A percentile compares a stretch with the other conserved stretches of the same genome.
These are phyloP conservation scores for Volvox africanus DNA, from an alignment of 139 green algal genomes.

Conservation along the genomic window DNA sequence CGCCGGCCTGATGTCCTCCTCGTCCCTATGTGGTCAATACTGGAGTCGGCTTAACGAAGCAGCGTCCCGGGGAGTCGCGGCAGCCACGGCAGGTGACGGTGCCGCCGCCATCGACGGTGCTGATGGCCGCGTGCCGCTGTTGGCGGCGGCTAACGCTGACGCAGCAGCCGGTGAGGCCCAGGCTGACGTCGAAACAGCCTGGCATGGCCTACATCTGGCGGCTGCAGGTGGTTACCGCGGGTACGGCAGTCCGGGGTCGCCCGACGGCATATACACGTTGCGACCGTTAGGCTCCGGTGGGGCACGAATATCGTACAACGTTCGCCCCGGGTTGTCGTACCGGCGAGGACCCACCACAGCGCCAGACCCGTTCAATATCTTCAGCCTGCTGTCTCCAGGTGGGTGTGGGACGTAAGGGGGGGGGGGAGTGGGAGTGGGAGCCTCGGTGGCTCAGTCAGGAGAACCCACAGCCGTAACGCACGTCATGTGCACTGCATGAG, in stretches of 20 bases:
- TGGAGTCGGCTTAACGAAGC: slow-evolving; percentile 26
- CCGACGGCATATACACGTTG: background rate
- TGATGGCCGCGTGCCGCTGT: background rate
- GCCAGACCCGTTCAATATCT: slow-evolving; percentile 40
- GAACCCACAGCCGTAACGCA: too few species aligned
- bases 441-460: too few species aligned
- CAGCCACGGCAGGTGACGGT: background rate
- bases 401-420: background rate
- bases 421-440: background rate
- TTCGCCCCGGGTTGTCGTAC: too few species aligned
- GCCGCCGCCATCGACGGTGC: background rate
- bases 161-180: background rate
- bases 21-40: slow-evolving; percentile 53
- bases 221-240: background rate
- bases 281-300: background rate
- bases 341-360: slow-evolving; percentile 4
- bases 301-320: too few species aligned
- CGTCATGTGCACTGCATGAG: too few species aligned
- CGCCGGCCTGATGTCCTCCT: slow-evolving; percentile 17
- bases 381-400: slow-evolving; percentile 17
- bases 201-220: background rate
- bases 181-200: background rate
- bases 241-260: background rate
- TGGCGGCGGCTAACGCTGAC: background rate
- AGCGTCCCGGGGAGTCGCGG: background rate